These are phyloP conservation scores for Ottelia alismoides DNA, from an alignment of 106 monocot species.

Conservation along the genomic window DNA sequence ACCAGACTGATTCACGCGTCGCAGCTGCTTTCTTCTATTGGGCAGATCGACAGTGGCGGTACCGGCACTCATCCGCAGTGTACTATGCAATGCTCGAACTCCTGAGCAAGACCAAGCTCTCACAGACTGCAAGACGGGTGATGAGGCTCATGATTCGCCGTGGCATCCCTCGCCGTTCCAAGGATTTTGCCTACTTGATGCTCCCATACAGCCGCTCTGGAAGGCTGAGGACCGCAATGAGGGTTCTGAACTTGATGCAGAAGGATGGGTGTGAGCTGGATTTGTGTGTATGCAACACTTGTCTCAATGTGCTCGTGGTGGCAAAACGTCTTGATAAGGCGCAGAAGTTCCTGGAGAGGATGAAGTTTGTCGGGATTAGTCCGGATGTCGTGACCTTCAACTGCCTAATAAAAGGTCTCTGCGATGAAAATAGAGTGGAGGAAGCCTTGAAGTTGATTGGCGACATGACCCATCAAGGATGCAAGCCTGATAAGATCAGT, in stretches of 20 bases:
- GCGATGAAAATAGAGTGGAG: conserved; percentile 32
- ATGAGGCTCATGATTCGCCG: conserved; percentile 74
- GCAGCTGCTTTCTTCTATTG: conserved; percentile 78
- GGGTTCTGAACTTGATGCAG: conserved; percentile 90
- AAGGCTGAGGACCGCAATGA: conserved; percentile 74
- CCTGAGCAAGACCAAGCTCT: conserved; percentile 65
- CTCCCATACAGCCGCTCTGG: conserved; percentile 74
- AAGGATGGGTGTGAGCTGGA: conserved; percentile 66
- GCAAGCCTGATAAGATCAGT: conserved; percentile 69
- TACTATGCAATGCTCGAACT: conserved; percentile 63
- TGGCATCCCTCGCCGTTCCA: conserved; percentile 26
- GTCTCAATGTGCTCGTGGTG: conserved; percentile 63
- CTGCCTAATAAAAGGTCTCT: conserved; percentile 86
- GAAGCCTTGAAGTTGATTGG: conserved; percentile 61
- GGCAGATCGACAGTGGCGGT: conserved; percentile 91
- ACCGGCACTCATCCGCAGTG: conserved; percentile 61
- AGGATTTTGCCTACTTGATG: conserved; percentile 57
- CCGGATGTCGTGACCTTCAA: conserved; percentile 69
- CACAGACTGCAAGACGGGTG: conserved; percentile 42
- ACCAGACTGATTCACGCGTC: conserved; percentile 42
- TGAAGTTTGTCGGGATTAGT: conserved; percentile 50
- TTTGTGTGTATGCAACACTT: conserved; percentile 51
- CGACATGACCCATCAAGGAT: conserved; percentile 58
- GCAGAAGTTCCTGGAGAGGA: conserved; percentile 45
- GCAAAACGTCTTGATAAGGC: conserved; percentile 61